phyloP scores from a whole-genome alignment of 192 early-diverging fungal genomes.

The Phycomyces blakesleeanus region DNA sequence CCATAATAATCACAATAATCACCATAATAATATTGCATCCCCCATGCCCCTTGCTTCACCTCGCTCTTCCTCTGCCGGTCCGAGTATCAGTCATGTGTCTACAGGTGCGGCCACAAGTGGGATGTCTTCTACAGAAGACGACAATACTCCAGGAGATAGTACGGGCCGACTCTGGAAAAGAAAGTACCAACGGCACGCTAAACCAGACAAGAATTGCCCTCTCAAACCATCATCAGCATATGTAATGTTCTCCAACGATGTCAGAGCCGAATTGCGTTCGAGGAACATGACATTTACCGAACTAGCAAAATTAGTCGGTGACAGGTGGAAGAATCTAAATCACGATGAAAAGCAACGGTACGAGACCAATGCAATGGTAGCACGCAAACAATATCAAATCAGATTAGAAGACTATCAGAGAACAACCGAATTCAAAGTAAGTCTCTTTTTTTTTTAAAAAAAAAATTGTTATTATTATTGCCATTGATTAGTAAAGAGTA shows the following conservation, averaged over 20 bases:
- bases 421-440: slow-evolving; percentile 34
- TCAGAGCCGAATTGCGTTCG: slow-evolving; percentile 36
- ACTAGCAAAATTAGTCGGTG: slow-evolving; percentile 44
- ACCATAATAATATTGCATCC: neutral
- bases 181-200: slow-evolving; percentile 45
- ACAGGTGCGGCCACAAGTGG: slow-evolving; percentile 7
- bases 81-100: neutral
- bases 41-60: neutral
- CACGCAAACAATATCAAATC: slow-evolving; percentile 31
- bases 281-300: slow-evolving; percentile 40
- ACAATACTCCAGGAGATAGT: slow-evolving; percentile 18
- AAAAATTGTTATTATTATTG: neutral
- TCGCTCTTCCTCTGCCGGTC: neutral
- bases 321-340: slow-evolving; percentile 41
- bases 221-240: slow-evolving; percentile 46
- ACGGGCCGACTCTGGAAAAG: slow-evolving; percentile 26
- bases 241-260: slow-evolving; percentile 45
- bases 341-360: slow-evolving; percentile 28
- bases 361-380: slow-evolving; percentile 24
- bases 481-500: neutral
- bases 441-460: neutral
- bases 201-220: slow-evolving; percentile 44
- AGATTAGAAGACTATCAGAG: slow-evolving; percentile 33
- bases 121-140: slow-evolving; percentile 34
- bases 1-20: neutral